Conservation (phyloP, 1,284 basidiomycete species). For the Rhodotorula sp. region DNA sequence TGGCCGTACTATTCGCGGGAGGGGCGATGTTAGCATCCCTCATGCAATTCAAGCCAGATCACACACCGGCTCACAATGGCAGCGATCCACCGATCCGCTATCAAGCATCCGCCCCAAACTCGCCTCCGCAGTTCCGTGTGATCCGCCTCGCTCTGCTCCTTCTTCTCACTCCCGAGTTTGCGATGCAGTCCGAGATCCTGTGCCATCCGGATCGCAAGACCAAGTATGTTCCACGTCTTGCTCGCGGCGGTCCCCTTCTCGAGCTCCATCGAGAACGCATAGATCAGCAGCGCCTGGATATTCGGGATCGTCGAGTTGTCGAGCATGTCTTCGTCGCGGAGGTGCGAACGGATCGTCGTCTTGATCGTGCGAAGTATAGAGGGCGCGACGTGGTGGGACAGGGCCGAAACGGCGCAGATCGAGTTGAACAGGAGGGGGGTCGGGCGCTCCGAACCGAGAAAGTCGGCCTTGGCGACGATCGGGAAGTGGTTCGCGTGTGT, state of each 20-base stretch:
- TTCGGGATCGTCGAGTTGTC: constrained; percentile 81
- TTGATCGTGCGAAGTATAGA: constrained; percentile 81
- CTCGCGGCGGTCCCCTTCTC: constrained; percentile 50
- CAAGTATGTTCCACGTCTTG: constrained; percentile 49
- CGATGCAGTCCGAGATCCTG: constrained; percentile 86
- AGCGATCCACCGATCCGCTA: constrained; percentile 72
- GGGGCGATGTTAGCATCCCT: background rate
- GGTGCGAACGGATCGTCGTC: constrained; percentile 60
- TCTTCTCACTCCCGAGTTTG: constrained; percentile 57
- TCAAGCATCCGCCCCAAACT: constrained; percentile 85
- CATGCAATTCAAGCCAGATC: background rate
- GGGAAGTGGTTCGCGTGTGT: constrained; percentile 82
- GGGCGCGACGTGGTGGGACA: constrained; percentile 76
- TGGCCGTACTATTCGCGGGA: constrained; percentile 67
- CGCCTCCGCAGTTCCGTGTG: constrained; percentile 75
- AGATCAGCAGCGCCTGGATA: constrained; percentile 84
- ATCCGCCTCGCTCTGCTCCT: constrained; percentile 38
- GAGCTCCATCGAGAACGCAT: constrained; percentile 63
- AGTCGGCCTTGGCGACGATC: constrained; percentile 80
- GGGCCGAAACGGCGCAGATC: constrained; percentile 86
- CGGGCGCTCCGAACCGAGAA: constrained; percentile 65
- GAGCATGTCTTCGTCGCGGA: constrained; percentile 80
- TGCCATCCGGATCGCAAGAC: constrained; percentile 56
- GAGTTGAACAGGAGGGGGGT: constrained; percentile 82
- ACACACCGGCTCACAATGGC: constrained; percentile 53